Conservation (phyloP, 345 rosid species). For the Lagerstroemia speciosa region DNA sequence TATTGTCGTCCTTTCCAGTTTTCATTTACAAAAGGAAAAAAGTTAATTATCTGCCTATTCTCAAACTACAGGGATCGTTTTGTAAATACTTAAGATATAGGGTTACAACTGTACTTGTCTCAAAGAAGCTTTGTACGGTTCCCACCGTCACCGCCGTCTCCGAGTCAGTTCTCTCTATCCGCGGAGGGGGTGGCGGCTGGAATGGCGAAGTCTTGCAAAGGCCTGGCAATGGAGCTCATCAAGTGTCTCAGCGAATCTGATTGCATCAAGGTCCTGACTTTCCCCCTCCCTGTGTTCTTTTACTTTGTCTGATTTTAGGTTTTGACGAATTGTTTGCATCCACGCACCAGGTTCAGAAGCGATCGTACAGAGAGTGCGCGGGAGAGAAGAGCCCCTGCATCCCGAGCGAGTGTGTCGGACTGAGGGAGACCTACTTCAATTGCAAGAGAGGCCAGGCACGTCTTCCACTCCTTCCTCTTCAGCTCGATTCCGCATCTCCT, state of each 20-base stretch:
- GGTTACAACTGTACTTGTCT: too few species aligned
- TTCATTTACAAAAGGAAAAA: too few species aligned
- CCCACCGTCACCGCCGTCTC: neutral
- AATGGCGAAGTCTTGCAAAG: constrained; percentile 97
- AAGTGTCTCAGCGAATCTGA: constrained; percentile 89
- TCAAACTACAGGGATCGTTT: too few species aligned
- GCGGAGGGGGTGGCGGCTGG: neutral
- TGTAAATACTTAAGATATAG: too few species aligned
- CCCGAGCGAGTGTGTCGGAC: constrained; percentile 84
- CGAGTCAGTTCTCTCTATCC: neutral
- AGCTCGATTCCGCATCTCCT: neutral
- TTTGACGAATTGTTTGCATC: neutral
- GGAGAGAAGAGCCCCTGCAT: constrained; percentile 80
- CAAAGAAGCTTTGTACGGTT: too few species aligned
- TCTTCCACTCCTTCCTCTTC: constrained; percentile 3
- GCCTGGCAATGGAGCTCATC: constrained; percentile 84
- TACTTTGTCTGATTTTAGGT: neutral
- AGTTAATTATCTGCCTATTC: too few species aligned
- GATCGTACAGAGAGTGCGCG: constrained; percentile 73
- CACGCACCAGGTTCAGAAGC: constrained; percentile 47
- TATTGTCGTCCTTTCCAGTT: too few species aligned
- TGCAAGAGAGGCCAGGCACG: constrained; percentile 95
- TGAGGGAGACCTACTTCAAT: constrained; percentile 91
- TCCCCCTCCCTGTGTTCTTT: neutral
- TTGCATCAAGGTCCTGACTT: constrained; percentile 58